phyloP scores from a whole-genome alignment of 129 eudicot genomes.

The Saposhnikovia divaricata region DNA sequence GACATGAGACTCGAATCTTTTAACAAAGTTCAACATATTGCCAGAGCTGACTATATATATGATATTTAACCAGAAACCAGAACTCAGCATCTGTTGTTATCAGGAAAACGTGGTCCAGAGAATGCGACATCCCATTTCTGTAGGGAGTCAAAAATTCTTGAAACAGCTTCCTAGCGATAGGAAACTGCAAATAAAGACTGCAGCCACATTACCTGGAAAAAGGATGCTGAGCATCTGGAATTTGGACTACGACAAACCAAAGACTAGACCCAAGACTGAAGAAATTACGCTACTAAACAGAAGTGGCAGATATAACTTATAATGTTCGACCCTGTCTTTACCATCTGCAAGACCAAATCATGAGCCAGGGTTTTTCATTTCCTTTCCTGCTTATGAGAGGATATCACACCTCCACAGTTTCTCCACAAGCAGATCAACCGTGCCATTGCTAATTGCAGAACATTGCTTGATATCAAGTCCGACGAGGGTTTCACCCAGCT shows the following conservation, averaged over 20 bases:
- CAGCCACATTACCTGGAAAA: slow-evolving; percentile 50
- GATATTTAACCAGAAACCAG: slow-evolving; percentile 27
- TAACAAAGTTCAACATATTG: slow-evolving; percentile 15
- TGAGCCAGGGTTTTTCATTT: slow-evolving; percentile 4
- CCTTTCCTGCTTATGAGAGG: slow-evolving; percentile 32
- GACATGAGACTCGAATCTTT: slow-evolving; percentile 14
- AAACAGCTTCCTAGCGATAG: slow-evolving; percentile 40
- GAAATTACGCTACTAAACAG: neutral
- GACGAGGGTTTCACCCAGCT: slow-evolving; percentile 42
- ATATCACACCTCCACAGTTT: slow-evolving; percentile 51
- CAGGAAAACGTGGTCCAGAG: slow-evolving; percentile 34
- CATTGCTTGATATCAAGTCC: slow-evolving; percentile 59
- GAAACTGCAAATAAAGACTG: slow-evolving; percentile 52
- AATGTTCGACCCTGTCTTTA: slow-evolving; percentile 6
- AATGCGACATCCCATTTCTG: slow-evolving; percentile 21
- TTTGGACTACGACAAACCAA: slow-evolving; percentile 26
- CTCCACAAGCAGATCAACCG: slow-evolving; percentile 42
- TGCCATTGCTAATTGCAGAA: slow-evolving; percentile 35
- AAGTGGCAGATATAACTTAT: slow-evolving; percentile 10
- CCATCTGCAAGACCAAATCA: neutral
- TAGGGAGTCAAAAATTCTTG: slow-evolving; percentile 36
- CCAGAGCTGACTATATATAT: slow-evolving; percentile 25
- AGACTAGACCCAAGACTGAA: slow-evolving; percentile 46
- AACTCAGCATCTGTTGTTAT: slow-evolving; percentile 28
- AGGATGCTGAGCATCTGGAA: slow-evolving; percentile 14